phyloP scores from a whole-genome alignment of 495 filamentous ascomycete species.

The Pyrenula massariospora region DNA sequence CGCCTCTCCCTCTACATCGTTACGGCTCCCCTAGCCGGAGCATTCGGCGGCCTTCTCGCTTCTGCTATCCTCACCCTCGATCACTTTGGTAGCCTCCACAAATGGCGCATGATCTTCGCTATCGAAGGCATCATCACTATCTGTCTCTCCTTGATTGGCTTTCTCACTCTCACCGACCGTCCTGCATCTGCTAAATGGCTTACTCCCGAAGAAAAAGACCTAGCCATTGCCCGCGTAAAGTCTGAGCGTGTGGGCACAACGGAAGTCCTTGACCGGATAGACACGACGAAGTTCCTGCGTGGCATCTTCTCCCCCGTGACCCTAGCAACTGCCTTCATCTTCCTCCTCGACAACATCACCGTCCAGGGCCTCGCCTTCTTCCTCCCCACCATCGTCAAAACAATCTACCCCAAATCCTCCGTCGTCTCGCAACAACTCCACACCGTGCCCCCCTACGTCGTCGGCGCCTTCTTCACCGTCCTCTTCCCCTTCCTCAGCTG shows the following conservation, averaged over 20 bases:
- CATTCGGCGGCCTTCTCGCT: constrained; percentile 59
- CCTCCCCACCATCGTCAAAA: constrained; percentile 55
- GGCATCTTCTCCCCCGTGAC: constrained; percentile 42
- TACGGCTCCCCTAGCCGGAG: constrained; percentile 57
- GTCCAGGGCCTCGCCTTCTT: constrained; percentile 56
- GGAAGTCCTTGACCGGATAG: constrained; percentile 42
- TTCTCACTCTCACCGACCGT: constrained; percentile 52
- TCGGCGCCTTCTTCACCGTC: constrained; percentile 57
- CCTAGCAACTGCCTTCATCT: constrained; percentile 32
- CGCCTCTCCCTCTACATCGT: constrained; percentile 37
- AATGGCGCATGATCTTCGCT: constrained; percentile 66
- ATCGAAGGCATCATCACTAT: constrained; percentile 65
- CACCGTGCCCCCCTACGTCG: constrained; percentile 61
- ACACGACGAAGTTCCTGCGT: constrained; percentile 26
- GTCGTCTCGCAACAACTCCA: constrained; percentile 50
- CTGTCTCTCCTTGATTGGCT: constrained; percentile 43
- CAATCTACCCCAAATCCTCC: constrained; percentile 43
- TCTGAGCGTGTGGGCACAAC: constrained; percentile 57
- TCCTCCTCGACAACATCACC: constrained; percentile 43
- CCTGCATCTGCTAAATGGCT: constrained; percentile 56
- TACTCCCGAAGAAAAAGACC: constrained; percentile 47
- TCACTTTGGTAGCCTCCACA: constrained; percentile 30
- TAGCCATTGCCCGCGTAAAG: constrained; percentile 48
- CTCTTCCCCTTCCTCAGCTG: constrained; percentile 49
- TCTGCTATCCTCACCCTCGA: constrained; percentile 39